These are phyloP conservation scores for Rhodotorula paludigena DNA, from an alignment of 768 basidiomycete genomes.

Conservation along the genomic window DNA sequence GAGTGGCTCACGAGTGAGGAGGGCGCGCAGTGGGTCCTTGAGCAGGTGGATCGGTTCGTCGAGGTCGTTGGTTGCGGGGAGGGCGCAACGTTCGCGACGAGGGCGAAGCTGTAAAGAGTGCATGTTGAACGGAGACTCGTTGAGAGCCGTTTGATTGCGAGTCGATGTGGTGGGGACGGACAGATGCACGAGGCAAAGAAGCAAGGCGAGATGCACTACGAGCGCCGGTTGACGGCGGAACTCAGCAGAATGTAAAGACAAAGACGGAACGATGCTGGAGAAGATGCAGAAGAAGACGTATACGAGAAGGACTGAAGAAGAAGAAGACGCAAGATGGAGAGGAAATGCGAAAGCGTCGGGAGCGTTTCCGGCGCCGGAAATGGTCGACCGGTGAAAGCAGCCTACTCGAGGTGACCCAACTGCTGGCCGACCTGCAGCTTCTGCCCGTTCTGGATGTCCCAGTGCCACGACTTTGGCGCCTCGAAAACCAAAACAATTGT, in stretches of 20 bases:
- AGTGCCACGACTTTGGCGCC: constrained; percentile 77
- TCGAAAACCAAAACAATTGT: constrained; percentile 97
- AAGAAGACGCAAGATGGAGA: neutral
- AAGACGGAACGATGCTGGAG: no score
- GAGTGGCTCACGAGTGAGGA: constrained; percentile 48
- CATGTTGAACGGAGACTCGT: neutral
- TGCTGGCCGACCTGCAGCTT: constrained; percentile 49
- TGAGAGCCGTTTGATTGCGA: no score
- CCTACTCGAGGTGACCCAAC: neutral
- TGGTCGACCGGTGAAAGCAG: no score
- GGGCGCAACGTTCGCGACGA: constrained; percentile 5
- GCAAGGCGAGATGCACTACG: no score
- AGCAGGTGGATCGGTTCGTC: constrained; percentile 45
- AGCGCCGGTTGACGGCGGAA: no score
- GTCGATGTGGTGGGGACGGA: no score
- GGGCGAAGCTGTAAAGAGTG: constrained; percentile 41
- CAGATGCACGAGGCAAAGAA: no score
- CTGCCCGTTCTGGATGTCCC: constrained; percentile 79
- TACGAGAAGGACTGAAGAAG: neutral
- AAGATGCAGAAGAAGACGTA: neutral
- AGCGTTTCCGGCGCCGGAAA: no score
- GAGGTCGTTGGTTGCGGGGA: constrained; percentile 29
- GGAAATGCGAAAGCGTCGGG: neutral
- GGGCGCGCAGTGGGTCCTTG: constrained; percentile 47
- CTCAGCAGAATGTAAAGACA: neutral